Evolutionary conservation across 176 grass and related monocot genomes (phyloP).

Genomic region (Carex scoparia): DNA sequence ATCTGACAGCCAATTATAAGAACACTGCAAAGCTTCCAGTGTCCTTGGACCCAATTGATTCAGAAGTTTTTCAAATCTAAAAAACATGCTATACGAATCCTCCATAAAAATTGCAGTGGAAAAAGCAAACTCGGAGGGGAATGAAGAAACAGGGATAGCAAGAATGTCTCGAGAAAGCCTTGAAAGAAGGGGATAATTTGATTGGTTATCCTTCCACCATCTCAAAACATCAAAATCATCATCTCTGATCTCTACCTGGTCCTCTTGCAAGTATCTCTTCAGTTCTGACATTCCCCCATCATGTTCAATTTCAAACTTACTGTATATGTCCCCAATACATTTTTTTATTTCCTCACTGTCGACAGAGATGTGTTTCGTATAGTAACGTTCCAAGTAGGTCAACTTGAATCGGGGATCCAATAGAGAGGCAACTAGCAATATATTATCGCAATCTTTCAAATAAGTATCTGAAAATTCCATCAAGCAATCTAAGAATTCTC

Average conservation of each 20-base stretch:
- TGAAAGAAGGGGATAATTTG: conserved; percentile 10
- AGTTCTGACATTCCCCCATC: no score
- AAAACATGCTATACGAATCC: no score
- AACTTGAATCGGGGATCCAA: background rate
- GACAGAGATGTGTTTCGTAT: no score
- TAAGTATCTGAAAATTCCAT: background rate
- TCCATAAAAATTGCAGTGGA: no score
- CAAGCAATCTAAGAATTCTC: background rate
- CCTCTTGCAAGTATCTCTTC: no score
- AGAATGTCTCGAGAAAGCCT: conserved; percentile 4
- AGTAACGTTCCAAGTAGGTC: no score
- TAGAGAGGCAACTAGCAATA: conserved; percentile 7
- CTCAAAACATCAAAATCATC: background rate
- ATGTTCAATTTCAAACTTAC: no score
- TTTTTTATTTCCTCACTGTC: no score
- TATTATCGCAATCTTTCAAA: background rate
- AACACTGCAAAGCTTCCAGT: background rate
- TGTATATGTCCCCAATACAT: no score
- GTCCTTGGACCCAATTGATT: background rate
- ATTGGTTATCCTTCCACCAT: background rate
- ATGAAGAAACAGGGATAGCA: conserved; percentile 4
- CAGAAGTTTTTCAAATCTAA: background rate
- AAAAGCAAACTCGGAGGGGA: background rate
- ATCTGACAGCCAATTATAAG: background rate
- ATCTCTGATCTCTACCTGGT: no score